These are phyloP conservation scores for Balakata baccata DNA, from an alignment of 345 rosid genomes.

Conservation along the genomic window DNA sequence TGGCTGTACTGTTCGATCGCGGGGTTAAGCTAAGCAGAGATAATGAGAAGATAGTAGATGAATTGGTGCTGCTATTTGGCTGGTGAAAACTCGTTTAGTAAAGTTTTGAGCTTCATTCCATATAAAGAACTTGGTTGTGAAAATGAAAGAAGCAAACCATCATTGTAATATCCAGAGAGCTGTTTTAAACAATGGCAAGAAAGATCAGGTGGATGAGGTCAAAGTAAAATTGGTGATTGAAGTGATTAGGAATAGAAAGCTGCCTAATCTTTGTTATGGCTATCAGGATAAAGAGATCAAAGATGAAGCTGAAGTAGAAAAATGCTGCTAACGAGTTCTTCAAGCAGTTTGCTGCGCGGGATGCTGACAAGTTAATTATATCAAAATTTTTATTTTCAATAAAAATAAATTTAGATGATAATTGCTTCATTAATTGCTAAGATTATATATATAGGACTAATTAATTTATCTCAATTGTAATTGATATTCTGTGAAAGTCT, in stretches of 20 bases:
- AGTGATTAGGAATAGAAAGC: constrained; percentile 40
- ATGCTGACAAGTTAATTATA: too few relatives aligned
- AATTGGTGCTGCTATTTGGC: constrained; percentile 47
- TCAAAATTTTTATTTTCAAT: too few relatives aligned
- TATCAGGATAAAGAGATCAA: constrained; percentile 38
- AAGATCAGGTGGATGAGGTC: constrained; percentile 48
- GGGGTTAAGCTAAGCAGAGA: constrained; percentile 26
- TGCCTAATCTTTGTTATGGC: not conserved
- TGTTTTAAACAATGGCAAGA: constrained; percentile 30
- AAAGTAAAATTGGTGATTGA: constrained; percentile 19
- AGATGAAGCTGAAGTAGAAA: constrained; percentile 13
- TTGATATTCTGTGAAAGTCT: not conserved
- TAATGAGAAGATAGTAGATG: constrained; percentile 27
- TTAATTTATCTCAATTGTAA: too few relatives aligned
- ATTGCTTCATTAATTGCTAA: too few relatives aligned
- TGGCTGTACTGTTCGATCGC: not conserved
- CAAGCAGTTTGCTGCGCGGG: not conserved
- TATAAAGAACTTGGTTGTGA: constrained; percentile 43
- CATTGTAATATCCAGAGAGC: constrained; percentile 43
- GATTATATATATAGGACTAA: too few relatives aligned
- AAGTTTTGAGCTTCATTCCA: constrained; percentile 48
- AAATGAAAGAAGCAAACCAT: constrained; percentile 52
- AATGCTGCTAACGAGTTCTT: not conserved
- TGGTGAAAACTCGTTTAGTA: constrained; percentile 43
- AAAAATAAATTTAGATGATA: too few relatives aligned